These are phyloP conservation scores for Nicotiana rustica DNA, from an alignment of 305 asterid genomes.

Conservation along the genomic window DNA sequence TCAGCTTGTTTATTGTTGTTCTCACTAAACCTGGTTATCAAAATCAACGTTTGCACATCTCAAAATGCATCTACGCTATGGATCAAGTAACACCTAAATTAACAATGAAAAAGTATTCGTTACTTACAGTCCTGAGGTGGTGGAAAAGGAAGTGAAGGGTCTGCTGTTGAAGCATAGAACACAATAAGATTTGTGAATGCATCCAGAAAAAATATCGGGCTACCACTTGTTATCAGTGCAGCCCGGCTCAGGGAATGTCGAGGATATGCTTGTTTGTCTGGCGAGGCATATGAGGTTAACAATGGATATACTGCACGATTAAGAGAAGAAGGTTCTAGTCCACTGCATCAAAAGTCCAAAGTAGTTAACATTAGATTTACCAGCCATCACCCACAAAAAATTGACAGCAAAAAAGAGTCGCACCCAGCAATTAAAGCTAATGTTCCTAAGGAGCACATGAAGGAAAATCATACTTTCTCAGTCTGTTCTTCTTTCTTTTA, in stretches of 20 bases:
- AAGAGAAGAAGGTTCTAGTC: constrained; percentile 89
- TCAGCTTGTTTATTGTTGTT: constrained; percentile 77
- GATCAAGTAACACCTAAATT: constrained; percentile 28
- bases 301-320: constrained; percentile 89
- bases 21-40: constrained; percentile 74
- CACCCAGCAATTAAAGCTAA: neutral
- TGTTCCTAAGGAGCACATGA: neutral
- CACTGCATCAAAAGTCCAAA: constrained; percentile 68
- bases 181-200: constrained; percentile 89
- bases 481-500: neutral
- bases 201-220: constrained; percentile 97
- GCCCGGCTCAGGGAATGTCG: constrained; percentile 99
- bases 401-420: neutral
- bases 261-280: constrained; percentile 91
- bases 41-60: neutral
- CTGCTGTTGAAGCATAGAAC: constrained; percentile 87
- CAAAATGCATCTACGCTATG: neutral
- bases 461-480: neutral
- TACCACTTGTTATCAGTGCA: constrained; percentile 92
- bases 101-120: constrained; percentile 10
- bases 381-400: neutral
- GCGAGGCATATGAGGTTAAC: constrained; percentile 79
- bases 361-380: constrained; percentile 18
- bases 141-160: constrained; percentile 87
- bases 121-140: constrained; percentile 99